Base-by-base conservation (phyloP, 2,329 filamentous ascomycete species). In the Claviceps paspali region DNA sequence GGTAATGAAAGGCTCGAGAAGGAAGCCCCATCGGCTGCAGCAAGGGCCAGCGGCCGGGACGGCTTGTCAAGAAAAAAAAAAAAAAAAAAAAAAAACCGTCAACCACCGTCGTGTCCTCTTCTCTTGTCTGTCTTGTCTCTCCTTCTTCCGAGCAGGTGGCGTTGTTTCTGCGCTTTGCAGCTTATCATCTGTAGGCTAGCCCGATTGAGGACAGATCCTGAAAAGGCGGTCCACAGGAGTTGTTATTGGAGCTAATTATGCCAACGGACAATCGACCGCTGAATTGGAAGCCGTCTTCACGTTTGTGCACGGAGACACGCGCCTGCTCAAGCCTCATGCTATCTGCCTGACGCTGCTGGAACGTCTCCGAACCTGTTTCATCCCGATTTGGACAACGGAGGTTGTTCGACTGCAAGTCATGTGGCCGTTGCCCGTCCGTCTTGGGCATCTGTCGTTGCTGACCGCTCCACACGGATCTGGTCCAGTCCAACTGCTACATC, bases 221-320 rank as follows among this genome's bases (percentile, higher is more conserved):
- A 33, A 35, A 29, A 28, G 14, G 40, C 35, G 37, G 33, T 23
- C 36, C 33, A 35, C 27, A 10, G 24, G 38, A 28, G 29, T 26
- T 10, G n/a, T 21, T 21, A 2, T 27, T 22, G 33, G 12, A 35
- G 17, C 24, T 28, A 21, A 27, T n/a, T 21, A 14, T n/a, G n/a
- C n/a, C n/a, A n/a, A n/a, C n/a, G n/a, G n/a, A 31, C 34, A 38
- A 36, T 39, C 37, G 41, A 43, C 43, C 41, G 40, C 38, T 45
- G 36, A 38, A 40, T 39, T 44, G 45, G 41, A 39, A 44, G 33
- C 39, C 28, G 22, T 33, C 44, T 32, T 39, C 41, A 40, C 43
- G 40, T 40, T 43, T 43, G 32, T 38, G 35, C 42, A 18, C 28
- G 34, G 18, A 29, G 24, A 19, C 40, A 33, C 36, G 36, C 37